Conservation (phyloP, 164 flowering plant genomes). For the Kalanchoe fedtschenkoi region DNA sequence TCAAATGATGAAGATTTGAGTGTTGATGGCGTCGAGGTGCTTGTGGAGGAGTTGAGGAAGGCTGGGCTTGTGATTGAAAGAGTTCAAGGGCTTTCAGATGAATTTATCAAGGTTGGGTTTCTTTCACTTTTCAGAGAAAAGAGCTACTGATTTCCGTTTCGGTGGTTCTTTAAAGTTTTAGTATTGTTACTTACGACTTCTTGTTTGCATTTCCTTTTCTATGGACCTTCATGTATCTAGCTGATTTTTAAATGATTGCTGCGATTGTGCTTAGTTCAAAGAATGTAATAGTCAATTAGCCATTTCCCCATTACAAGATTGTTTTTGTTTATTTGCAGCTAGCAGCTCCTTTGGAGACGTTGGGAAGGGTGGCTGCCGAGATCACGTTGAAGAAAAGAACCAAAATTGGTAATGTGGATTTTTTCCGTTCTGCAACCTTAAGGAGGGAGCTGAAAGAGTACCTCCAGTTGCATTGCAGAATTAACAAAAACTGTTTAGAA, state of each 20-base stretch:
- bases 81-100: slow-evolving; percentile 57
- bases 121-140: background rate
- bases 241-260: background rate
- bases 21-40: slow-evolving; percentile 48
- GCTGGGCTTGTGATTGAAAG: slow-evolving; percentile 59
- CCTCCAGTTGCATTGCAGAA: slow-evolving; percentile 32
- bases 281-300: no score
- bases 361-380: slow-evolving; percentile 1
- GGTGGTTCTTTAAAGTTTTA: background rate
- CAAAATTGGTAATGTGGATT: background rate
- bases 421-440: background rate
- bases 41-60: slow-evolving; percentile 51
- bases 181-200: background rate
- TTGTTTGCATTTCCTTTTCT: no score
- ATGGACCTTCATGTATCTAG: background rate
- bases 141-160: background rate
- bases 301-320: background rate
- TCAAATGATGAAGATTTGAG: slow-evolving; percentile 18
- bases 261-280: background rate
- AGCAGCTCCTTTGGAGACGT: background rate
- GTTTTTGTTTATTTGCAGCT: background rate
- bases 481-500: background rate
- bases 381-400: slow-evolving; percentile 1
- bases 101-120: slow-evolving; percentile 63
- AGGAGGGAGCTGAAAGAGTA: slow-evolving; percentile 40